Evolutionary conservation across 2,329 filamentous ascomycete species (phyloP), one percentile per base, ranked within the genome.

Genomic region (Zymoseptoria tritici): DNA sequence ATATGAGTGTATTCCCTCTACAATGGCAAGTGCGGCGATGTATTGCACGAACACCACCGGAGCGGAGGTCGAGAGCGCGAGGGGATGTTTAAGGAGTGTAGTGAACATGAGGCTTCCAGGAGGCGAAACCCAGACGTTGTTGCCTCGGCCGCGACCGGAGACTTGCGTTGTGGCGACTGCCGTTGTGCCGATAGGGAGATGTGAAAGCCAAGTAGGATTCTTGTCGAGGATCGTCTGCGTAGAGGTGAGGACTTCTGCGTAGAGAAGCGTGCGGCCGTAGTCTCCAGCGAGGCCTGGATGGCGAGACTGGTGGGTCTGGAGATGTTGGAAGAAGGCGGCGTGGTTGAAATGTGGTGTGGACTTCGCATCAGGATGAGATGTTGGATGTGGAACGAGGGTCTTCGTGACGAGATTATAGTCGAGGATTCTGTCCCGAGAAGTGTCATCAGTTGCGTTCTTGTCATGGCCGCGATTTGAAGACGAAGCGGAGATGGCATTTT

Each of bases 21-120:
- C 88, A 50, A 93, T 88, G 49, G 94, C 92, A 52, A 99, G 84
- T 0, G 91, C 92, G 0, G 91, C 86, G 13, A 99, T 82, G 72
- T 99, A 99, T 74, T 97, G 94, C 26, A 97, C 81, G 74, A 99
- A 97, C 0, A 97, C 87, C 9, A 97, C 87, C 0, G 94, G 92
- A 0, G 89, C 88, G 1, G 81, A 83, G 51, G 82, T 79, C 8
- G 86, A 87, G 8, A 94, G 82, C 29, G 87, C 80, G 29, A 89
- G 84, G 0, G 89, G 83, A 75, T 99, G 94, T 63, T 90, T 89
- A 65, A 99, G 85, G 49, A 95, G 85, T 0, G 88, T 91, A 9
- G 91, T 96, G 76, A 96, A 94, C 72, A 97, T 88, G 5, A 97
- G 81, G 42, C 85, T 85, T 0, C 94, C 94, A 0, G 89, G 84